Conservation (phyloP, 768 basidiomycete genomes). For the Peribolospora kevripleyi region DNA sequence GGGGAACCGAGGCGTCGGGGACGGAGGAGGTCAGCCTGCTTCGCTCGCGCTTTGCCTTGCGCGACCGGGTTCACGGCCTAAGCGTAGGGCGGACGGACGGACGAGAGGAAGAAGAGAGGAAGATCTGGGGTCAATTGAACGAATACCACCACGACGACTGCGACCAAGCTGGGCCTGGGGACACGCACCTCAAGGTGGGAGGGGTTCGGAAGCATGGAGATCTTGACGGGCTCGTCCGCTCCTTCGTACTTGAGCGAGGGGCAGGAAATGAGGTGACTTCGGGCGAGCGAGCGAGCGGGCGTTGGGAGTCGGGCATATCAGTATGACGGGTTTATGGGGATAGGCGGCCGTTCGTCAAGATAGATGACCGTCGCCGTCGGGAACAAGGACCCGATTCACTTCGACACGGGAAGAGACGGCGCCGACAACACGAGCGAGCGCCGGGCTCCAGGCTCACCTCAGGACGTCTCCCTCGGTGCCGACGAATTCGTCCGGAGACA, state of each 20-base stretch:
- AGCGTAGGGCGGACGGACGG: constrained; percentile 18
- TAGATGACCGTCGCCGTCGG: too few species aligned
- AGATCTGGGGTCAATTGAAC: background rate
- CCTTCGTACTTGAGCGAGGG: constrained; percentile 32
- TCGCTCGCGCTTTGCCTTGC: constrained; percentile 67
- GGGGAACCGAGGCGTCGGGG: constrained; percentile 27
- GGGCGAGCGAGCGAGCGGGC: constrained; percentile 3
- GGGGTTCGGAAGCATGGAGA: constrained; percentile 38
- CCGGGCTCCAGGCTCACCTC: background rate
- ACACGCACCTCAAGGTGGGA: constrained; percentile 17
- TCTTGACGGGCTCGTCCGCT: constrained; percentile 28
- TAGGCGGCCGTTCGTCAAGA: too few species aligned
- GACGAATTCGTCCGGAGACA: constrained; percentile 6
- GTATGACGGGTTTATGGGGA: too few species aligned
- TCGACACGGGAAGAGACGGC: too few species aligned
- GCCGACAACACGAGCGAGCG: too few species aligned
- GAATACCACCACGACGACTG: too few species aligned
- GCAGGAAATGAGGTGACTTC: constrained; percentile 41
- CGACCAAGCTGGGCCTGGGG: too few species aligned
- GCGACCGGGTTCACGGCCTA: constrained; percentile 71
- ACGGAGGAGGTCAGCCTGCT: constrained; percentile 51
- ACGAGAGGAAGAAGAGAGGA: background rate
- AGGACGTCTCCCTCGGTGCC: background rate
- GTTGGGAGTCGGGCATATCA: constrained; percentile 1
- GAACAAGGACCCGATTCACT: too few species aligned